Evolutionary conservation across 352 stramenopile genomes (phyloP).

Genomic region (Saprolegnia parasitica): DNA sequence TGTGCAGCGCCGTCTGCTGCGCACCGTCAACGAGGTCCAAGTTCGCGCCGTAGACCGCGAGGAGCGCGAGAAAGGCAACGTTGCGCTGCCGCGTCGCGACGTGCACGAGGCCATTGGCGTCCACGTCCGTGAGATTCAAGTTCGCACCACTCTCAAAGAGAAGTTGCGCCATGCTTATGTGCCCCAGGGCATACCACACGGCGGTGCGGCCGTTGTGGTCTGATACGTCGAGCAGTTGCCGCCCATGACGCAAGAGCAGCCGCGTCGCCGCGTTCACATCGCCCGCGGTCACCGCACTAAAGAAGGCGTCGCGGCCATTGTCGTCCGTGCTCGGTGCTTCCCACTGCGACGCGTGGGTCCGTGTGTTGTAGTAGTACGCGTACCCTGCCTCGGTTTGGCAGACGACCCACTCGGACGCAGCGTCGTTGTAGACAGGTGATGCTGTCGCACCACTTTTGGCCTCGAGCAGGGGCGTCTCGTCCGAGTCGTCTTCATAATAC

Average conservation of each 20-base stretch:
- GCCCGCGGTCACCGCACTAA: conserved; percentile 31
- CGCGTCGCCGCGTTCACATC: conserved; percentile 31
- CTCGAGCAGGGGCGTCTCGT: background rate
- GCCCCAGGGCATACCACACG: conserved; percentile 45
- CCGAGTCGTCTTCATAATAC: background rate
- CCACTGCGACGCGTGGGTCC: conserved; percentile 59
- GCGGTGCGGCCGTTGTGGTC: conserved; percentile 34
- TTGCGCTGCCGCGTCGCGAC: conserved; percentile 75
- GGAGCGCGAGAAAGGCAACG: conserved; percentile 59
- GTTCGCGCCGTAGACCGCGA: conserved; percentile 63
- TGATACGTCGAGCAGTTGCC: conserved; percentile 29
- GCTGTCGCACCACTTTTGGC: background rate
- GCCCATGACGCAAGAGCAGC: conserved; percentile 37
- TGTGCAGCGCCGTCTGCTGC: conserved; percentile 86
- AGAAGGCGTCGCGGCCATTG: conserved; percentile 31
- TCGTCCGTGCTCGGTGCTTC: conserved; percentile 31
- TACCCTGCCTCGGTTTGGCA: conserved; percentile 48
- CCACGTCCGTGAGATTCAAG: conserved; percentile 65
- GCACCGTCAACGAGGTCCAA: conserved; percentile 85
- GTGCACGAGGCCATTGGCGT: conserved; percentile 85
- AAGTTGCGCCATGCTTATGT: conserved; percentile 40
- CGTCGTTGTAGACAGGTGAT: background rate
- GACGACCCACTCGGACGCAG: conserved; percentile 35
- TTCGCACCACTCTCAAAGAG: conserved; percentile 49
- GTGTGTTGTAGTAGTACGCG: conserved; percentile 68